These are phyloP conservation scores for sunflower (Helianthus annuus) DNA, from an alignment of 129 eudicot species.

Conservation along the genomic window HanXRQr2.0-SUNRISE NC_035442.2:151358105-151358604, in stretches of 20 bases:
- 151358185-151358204: too few relatives aligned
- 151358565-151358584: conserved; percentile 90
- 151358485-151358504: too few relatives aligned
- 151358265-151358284: conserved; percentile 81
- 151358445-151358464: conserved; percentile 89
- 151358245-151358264: background rate
- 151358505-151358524: too few relatives aligned
- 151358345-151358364: too few relatives aligned
- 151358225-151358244: too few relatives aligned
- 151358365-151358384: conserved; percentile 2
- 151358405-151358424: conserved; percentile 82
- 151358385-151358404: conserved; percentile 67
- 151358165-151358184: too few relatives aligned
- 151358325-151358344: too few relatives aligned
- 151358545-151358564: conserved; percentile 94
- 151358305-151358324: conserved; percentile 57
- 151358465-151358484: conserved; percentile 63
- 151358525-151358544: conserved; percentile 37
- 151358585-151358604: conserved; percentile 67
- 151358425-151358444: conserved; percentile 88
- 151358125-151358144: too few relatives aligned
- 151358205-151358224: too few relatives aligned
- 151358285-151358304: conserved; percentile 70
- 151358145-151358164: too few relatives aligned
- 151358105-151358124: too few relatives aligned